Evolutionary conservation across 768 basidiomycete species (phyloP).

Genomic region (Mycena maculata): DNA sequence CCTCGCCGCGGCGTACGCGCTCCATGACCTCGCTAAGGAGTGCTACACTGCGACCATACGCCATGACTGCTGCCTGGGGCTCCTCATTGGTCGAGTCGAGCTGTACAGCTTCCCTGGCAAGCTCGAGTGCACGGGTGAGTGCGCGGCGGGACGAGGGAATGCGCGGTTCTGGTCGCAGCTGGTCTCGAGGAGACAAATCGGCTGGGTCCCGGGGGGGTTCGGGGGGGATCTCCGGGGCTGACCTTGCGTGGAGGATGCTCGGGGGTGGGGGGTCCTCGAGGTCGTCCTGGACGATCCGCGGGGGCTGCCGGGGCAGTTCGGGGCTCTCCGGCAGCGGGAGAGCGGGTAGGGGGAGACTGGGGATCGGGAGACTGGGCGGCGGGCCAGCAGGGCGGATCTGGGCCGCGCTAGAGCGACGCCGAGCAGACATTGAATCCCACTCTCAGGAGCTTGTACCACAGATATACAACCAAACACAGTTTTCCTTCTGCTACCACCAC

Average conservation of each 20-base stretch:
- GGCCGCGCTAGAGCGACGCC: conserved; percentile 78
- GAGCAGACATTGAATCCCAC: conserved; percentile 38
- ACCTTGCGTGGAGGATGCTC: conserved; percentile 32
- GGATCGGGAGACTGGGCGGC: conserved; percentile 81
- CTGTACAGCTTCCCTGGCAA: conserved; percentile 90
- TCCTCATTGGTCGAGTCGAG: conserved; percentile 91
- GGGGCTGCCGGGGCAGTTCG: conserved; percentile 20
- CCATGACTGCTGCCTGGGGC: conserved; percentile 88
- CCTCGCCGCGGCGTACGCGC: conserved; percentile 86
- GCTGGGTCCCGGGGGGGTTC: conserved; percentile 52
- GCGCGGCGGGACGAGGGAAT: conserved; percentile 87
- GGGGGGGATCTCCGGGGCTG: conserved; percentile 46
- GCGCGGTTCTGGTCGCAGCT: conserved; percentile 56
- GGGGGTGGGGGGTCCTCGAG: conserved; percentile 39
- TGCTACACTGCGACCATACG: conserved; percentile 88
- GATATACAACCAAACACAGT: too few species aligned
- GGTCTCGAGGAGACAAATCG: conserved; percentile 48
- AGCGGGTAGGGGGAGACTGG: conserved; percentile 72
- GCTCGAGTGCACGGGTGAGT: conserved; percentile 85
- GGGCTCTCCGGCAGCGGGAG: conserved; percentile 34
- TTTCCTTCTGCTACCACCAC: too few species aligned
- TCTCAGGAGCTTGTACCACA: too few species aligned
- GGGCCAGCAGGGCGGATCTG: conserved; percentile 74
- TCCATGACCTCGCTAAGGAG: conserved; percentile 94
- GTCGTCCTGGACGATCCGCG: conserved; percentile 40